phyloP scores from a whole-genome alignment of 192 early-diverging fungal species.

The Diversispora epigaea region DNA sequence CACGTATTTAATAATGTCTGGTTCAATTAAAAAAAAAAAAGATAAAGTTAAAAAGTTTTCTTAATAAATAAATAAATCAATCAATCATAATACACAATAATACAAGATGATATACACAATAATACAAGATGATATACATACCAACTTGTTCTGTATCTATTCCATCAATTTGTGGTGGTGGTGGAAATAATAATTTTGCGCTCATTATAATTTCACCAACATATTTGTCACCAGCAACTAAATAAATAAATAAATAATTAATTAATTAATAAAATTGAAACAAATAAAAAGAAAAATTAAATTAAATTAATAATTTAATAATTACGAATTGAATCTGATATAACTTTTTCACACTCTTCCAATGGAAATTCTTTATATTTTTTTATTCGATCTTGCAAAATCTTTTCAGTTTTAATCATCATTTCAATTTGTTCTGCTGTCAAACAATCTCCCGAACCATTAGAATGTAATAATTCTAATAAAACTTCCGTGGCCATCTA shows the following conservation, averaged over 20 bases:
- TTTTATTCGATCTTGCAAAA: background rate
- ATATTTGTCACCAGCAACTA: conserved; percentile 19
- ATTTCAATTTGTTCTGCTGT: conserved; percentile 10
- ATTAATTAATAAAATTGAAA: background rate
- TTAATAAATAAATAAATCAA: background rate
- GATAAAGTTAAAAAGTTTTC: background rate
- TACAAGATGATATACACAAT: background rate
- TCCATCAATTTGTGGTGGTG: background rate
- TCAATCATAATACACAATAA: background rate
- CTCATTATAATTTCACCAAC: conserved; percentile 27
- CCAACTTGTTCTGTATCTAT: background rate
- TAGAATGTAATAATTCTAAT: conserved; percentile 42
- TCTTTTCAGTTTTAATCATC: conserved; percentile 20
- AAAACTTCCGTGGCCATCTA: conserved; percentile 44
- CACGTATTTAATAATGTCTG: background rate
- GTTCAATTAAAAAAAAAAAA: background rate
- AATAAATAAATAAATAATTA: background rate
- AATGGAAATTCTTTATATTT: background rate
- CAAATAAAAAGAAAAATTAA: conserved; percentile 27
- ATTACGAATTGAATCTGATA: too few relatives aligned
- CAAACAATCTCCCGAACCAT: conserved; percentile 31
- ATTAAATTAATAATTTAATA: background rate
- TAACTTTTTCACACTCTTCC: conserved; percentile 4
- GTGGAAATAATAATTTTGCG: conserved; percentile 24
- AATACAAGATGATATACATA: background rate